Base-by-base conservation (phyloP, 768 basidiomycete species). In the Pleurotus citrinopileatus region DNA sequence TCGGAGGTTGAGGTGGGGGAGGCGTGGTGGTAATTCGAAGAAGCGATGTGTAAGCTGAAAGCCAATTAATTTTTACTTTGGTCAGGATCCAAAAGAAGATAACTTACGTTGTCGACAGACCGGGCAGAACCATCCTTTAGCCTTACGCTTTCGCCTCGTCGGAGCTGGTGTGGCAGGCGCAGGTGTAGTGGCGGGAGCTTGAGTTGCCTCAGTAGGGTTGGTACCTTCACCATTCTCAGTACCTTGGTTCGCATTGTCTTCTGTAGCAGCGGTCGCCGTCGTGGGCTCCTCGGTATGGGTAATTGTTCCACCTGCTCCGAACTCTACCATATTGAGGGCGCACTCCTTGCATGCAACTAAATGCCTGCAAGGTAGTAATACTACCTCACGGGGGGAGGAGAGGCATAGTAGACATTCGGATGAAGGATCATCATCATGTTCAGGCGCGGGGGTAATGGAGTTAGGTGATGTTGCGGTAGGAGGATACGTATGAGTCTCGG, bases 91-190 rank as follows among this genome's bases (percentile, higher is more conserved):
- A 22, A 47, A 28, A 47, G n/a, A 38, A 54, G 37, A 54, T 52
- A 4, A 79, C 91, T 68, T 65, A 94, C 92, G 93, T 78, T 94
- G 94, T 60, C 94, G 82, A 68, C 94, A 96, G 45, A 98, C 91
- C 25, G 94, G 94, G 67, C 94, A 98, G 79, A 89, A 92, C 94
- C 94, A 98, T 4, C 94, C 94, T 70, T 98, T 98, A 0, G 92
- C 89, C 73, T 92, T 95, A 60, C 93, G 79, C 76, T 94, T 95
- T 65, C 94, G 77, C 57, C 92, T 78, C 4, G 50, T 32, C n/a
- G 65, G 52, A 6, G 60, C 23, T 22, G 61, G 42, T 1, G 48
- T 23, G 1, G 50, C 36, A 3, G 53, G 22, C 63, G 67, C 1
- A 36, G 34, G 48, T 34, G 32, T n/a, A 3, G 45, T 47, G 17